A percentile compares a stretch with the other conserved stretches of the same genome.
Conservation (phyloP, 257 asterid species). For the Perilla frutescens region DNA sequence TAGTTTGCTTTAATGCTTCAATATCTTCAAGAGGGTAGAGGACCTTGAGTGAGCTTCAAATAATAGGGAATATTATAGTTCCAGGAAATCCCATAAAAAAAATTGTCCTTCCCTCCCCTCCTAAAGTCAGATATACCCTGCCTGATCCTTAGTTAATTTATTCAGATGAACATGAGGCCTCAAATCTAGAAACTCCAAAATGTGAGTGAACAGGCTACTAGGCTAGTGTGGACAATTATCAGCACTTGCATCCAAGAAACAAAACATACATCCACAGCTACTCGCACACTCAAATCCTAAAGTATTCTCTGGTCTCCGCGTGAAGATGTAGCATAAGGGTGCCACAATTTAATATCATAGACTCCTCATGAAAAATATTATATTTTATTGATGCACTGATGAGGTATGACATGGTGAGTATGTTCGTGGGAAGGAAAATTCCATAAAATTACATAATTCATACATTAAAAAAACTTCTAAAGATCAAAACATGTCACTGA, state of each 20-base stretch:
- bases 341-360: neutral
- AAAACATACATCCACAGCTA: neutral
- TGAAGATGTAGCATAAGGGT: neutral
- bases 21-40: neutral
- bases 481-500: neutral
- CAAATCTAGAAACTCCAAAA: neutral
- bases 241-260: neutral
- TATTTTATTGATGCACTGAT: neutral
- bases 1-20: neutral
- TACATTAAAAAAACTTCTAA: neutral
- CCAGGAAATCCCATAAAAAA: neutral
- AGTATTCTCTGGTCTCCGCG: neutral
- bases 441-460: neutral
- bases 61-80: neutral
- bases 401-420: neutral
- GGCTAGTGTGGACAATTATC: neutral
- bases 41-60: neutral
- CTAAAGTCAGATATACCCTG: neutral
- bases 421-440: neutral
- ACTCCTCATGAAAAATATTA: neutral
- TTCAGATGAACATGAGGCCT: neutral
- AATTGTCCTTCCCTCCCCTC: neutral
- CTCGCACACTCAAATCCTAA: conserved; percentile 5
- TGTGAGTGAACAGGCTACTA: neutral
- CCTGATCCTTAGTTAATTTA: neutral